Evolutionary conservation across 2,329 filamentous ascomycete species (phyloP), one percentile per base, ranked within the genome.

Genomic region (Paraphaeosphaeria minitans): DNA sequence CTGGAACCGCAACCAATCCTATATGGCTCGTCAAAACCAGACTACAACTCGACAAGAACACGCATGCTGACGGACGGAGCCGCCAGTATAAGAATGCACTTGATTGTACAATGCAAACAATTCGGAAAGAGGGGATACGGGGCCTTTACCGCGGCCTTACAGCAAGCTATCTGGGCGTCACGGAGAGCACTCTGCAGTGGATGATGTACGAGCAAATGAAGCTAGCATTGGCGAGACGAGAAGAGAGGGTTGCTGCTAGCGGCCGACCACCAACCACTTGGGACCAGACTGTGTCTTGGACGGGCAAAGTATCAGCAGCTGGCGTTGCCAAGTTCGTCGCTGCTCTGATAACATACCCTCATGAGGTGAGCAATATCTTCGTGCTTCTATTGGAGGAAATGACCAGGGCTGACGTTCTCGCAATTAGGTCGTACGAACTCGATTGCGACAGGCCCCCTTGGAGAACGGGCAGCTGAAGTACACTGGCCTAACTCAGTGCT

Each of bases 11-110:
- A 22, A 98, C 93, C 39, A 97, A 97, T 77, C 93, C 93, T 1
- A 97, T 98, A 71, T 98, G 93, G 93, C 85, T 98, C 63, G 87
- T 98, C 73, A 98, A 98, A 83, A 98, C 93, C 42, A 84, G 93
- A 33, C 76, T 98, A 67, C 93, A 98, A 79, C 85, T 98, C 35
- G 93, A 98, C 80, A 96, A 93, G 81, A 91, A 91, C 72, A 85
- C 87, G 53, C 89, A 89, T 16, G 85, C 86, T 67, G 79, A 80
- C 60, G 78, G 75, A 42, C 80, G 84, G 62, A 81, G 84, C 59
- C 83, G 93, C 53, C 87, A 87, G 71, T 97, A 98, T 78, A 87
- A 87, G 75, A 97, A 97, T 76, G 93, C 91, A 63, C 85, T 88
- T 77, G 93, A 98, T 77, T 98, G 93, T 76, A 87, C 93, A 57